Percentiles rank a stretch among this genome's conserved stretches.
Conservation (phyloP, 1,284 basidiomycete species). For the Melampsora occidentalis region DNA sequence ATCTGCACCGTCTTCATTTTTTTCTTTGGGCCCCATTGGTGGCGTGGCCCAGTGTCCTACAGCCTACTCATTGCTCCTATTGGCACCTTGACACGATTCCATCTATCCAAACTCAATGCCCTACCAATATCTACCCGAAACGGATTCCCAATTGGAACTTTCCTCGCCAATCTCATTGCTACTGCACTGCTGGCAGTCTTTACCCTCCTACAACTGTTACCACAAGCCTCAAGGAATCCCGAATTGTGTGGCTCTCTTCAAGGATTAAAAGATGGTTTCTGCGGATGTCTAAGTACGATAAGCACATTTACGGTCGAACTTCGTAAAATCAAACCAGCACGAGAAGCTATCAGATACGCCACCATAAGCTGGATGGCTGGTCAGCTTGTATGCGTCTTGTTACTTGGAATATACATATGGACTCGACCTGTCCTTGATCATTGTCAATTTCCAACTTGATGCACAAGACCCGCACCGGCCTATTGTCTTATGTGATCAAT, state of each 20-base stretch:
- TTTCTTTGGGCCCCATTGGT: constrained; percentile 67
- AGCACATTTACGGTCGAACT: constrained; percentile 89
- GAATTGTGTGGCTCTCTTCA: constrained; percentile 68
- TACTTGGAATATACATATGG: constrained; percentile 33
- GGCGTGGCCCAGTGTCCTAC: constrained; percentile 76
- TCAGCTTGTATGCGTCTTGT: constrained; percentile 60
- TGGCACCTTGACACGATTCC: constrained; percentile 79
- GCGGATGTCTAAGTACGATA: constrained; percentile 89
- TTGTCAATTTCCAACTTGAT: constrained; percentile 24
- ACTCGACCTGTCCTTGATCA: constrained; percentile 18
- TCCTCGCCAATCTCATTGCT: constrained; percentile 77
- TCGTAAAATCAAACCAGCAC: constrained; percentile 58
- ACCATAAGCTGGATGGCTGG: constrained; percentile 67
- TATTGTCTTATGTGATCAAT: too few species aligned
- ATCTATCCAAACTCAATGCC: constrained; percentile 71
- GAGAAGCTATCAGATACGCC: constrained; percentile 68
- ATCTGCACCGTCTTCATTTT: constrained; percentile 68
- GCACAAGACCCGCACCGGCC: too few species aligned
- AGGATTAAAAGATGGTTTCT: constrained; percentile 84
- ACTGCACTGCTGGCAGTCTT: constrained; percentile 71
- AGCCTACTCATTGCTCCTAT: constrained; percentile 87
- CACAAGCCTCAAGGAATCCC: constrained; percentile 55
- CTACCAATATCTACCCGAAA: constrained; percentile 56
- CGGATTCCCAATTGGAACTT: constrained; percentile 79
- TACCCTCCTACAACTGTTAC: constrained; percentile 66